Evolutionary conservation across 2,329 filamentous ascomycete species (phyloP), one percentile per base, ranked within the genome.

Genomic region (Stylonectria norvegica): DNA sequence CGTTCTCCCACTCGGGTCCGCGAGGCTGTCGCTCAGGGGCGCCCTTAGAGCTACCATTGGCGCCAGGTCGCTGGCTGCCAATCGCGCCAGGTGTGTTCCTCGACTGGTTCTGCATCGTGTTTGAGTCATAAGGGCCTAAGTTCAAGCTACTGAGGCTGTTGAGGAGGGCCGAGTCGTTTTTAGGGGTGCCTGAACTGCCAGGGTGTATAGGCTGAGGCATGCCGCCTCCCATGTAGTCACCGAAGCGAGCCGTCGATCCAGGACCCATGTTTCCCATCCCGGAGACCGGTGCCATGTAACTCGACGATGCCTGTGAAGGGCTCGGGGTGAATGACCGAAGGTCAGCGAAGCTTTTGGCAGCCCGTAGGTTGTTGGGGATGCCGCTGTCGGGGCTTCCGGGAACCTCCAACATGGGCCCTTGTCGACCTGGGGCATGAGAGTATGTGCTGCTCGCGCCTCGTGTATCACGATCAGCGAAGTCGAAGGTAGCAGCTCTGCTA

Each of bases 341-440:
- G 61, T 98, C 93, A 23, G 91, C 93, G 62, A 96, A 96, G 36
- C 91, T 97, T 72, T 97, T 97, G 47, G 91, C 93, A 19, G 88
- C 88, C 30, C 93, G 85, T 23, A 98, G 79, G 58, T 91, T 91
- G 60, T 88, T 85, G 34, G 86, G 79, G 20, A 83, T 82, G 44
- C 63, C 67, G 14, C 68, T 70, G 33, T 83, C 80, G 14, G 79
- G 87, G 58, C 88, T 90, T 51, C 88, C 88, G n/a, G 90, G 82
- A 42, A 93, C 81, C 60, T 90, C 86, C 25, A 97, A 73, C n/a
- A 90, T 89, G 20, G 86, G 87, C 19, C 85, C 83, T 52, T 91
- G 88, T 49, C 91, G 82, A 16, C 86, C 83, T 43, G 95, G 77
- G 2, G 85, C 79, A 56, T 83, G 82, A 50, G 64, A 57, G 53